Conservation (phyloP, 352 stramenopile genomes). For the Phytophthora aleatoria region DNA sequence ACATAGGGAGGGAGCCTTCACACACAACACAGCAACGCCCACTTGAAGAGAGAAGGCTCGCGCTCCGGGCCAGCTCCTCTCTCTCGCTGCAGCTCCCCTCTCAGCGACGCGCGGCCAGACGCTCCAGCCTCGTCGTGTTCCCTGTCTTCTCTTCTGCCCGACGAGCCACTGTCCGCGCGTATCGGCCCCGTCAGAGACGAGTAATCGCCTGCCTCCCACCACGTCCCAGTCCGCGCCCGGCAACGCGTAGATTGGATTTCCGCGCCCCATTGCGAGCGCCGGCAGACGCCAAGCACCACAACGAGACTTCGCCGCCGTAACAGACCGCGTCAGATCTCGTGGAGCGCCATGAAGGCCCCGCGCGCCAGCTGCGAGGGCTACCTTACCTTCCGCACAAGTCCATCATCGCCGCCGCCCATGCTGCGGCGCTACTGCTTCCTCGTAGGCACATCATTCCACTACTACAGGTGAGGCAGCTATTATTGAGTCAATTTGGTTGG, state of each 20-base stretch:
- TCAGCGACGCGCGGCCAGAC: not conserved
- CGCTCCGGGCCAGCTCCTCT: conserved; percentile 7
- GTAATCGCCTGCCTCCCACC: conserved; percentile 8
- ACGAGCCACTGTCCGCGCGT: conserved; percentile 10
- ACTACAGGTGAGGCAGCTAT: conserved; percentile 57
- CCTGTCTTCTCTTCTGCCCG: conserved; percentile 10
- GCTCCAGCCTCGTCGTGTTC: conserved; percentile 1
- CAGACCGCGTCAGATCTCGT: conserved; percentile 36
- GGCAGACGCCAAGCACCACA: conserved; percentile 18
- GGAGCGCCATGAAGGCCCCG: conserved; percentile 78
- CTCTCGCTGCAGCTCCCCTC: conserved; percentile 18
- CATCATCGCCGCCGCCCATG: conserved; percentile 87
- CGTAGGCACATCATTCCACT: conserved; percentile 87
- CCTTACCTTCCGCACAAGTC: conserved; percentile 85
- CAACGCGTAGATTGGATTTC: conserved; percentile 12
- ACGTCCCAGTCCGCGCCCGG: conserved; percentile 7
- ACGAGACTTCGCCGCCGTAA: conserved; percentile 29
- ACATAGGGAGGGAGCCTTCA: conserved; percentile 16
- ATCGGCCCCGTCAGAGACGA: conserved; percentile 8
- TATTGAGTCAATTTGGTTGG: conserved; percentile 8
- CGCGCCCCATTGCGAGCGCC: conserved; percentile 12
- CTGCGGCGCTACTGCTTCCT: conserved; percentile 88
- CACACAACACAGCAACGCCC: conserved; percentile 29
- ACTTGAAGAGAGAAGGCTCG: conserved; percentile 42
- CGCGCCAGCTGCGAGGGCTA: conserved; percentile 87